phyloP scores from a whole-genome alignment of 768 basidiomycete genomes.

The Collybia sp. region DNA sequence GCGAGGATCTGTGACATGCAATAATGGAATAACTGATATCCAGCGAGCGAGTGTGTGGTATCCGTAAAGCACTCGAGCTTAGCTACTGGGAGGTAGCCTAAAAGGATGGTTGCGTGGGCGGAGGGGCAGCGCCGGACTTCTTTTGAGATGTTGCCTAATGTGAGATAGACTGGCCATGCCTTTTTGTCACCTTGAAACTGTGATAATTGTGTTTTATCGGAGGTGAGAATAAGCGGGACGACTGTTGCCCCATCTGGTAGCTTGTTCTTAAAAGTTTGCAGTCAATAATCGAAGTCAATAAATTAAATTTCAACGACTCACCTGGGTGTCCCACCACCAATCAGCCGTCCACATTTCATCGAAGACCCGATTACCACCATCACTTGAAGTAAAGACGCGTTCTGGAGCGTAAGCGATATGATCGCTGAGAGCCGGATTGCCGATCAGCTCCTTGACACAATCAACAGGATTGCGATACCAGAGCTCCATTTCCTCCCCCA shows the following conservation, averaged over 20 bases:
- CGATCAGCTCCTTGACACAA: constrained; percentile 18
- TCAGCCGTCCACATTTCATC: not conserved
- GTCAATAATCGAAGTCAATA: not conserved
- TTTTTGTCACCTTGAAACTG: constrained; percentile 23
- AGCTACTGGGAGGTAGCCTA: constrained; percentile 27
- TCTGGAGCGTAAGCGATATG: constrained; percentile 19
- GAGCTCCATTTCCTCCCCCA: constrained; percentile 15
- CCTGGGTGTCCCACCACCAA: constrained; percentile 22
- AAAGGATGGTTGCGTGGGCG: constrained; percentile 18
- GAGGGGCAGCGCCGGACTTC: constrained; percentile 15
- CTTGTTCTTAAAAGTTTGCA: not conserved
- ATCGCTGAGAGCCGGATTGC: constrained; percentile 22
- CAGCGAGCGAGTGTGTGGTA: constrained; percentile 7
- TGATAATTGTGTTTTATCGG: constrained; percentile 16
- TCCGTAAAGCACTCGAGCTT: constrained; percentile 21
- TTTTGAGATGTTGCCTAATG: constrained; percentile 28
- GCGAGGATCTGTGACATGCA: constrained; percentile 21
- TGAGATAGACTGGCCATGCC: constrained; percentile 32
- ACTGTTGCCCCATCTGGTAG: constrained; percentile 11
- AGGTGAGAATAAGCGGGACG: constrained; percentile 24
- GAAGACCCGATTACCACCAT: constrained; percentile 9
- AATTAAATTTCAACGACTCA: constrained; percentile 3
- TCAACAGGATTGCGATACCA: constrained; percentile 18
- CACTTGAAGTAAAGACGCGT: constrained; percentile 14
- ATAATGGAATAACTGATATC: constrained; percentile 26